Conservation (phyloP, 1,139 yeast genomes). For the Kodamaea alishanica region DNA sequence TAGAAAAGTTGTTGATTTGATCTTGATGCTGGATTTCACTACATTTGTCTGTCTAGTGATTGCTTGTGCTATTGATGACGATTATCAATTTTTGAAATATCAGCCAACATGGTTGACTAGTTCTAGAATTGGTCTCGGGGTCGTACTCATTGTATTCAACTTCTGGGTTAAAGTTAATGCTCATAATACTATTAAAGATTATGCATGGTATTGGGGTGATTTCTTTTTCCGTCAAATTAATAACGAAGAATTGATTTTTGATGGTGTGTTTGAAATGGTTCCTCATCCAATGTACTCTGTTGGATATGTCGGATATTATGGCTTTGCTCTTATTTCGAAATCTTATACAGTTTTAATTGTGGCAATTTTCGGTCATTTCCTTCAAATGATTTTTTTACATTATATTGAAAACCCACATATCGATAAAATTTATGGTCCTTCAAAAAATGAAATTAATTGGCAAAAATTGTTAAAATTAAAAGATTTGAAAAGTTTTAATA, state of each 20-base stretch:
- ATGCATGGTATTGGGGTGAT: slow-evolving; percentile 97
- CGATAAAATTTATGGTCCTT: slow-evolving; percentile 68
- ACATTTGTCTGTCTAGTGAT: slow-evolving; percentile 70
- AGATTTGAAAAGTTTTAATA: slow-evolving; percentile 43
- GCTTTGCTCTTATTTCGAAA: slow-evolving; percentile 74
- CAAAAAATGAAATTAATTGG: slow-evolving; percentile 36
- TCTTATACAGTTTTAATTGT: slow-evolving; percentile 70
- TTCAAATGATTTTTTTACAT: slow-evolving; percentile 75
- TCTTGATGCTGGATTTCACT: slow-evolving; percentile 82
- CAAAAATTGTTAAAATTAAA: slow-evolving; percentile 37
- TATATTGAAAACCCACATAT: slow-evolving; percentile 86
- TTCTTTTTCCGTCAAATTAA: slow-evolving; percentile 78
- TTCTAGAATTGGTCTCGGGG: slow-evolving; percentile 42
- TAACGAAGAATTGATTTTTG: slow-evolving; percentile 75
- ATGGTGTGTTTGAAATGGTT: slow-evolving; percentile 87
- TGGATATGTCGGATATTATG: slow-evolving; percentile 86
- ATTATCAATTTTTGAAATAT: slow-evolving; percentile 36
- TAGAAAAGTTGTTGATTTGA: slow-evolving; percentile 76
- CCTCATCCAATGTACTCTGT: slow-evolving; percentile 95
- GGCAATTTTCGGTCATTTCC: slow-evolving; percentile 72
- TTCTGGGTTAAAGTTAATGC: slow-evolving; percentile 89
- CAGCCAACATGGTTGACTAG: slow-evolving; percentile 36
- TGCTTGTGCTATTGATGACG: slow-evolving; percentile 45
- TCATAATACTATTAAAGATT: slow-evolving; percentile 84
- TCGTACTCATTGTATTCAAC: slow-evolving; percentile 59